Conservation (phyloP, 306 rosid species). For the Quercus wislizeni region DNA sequence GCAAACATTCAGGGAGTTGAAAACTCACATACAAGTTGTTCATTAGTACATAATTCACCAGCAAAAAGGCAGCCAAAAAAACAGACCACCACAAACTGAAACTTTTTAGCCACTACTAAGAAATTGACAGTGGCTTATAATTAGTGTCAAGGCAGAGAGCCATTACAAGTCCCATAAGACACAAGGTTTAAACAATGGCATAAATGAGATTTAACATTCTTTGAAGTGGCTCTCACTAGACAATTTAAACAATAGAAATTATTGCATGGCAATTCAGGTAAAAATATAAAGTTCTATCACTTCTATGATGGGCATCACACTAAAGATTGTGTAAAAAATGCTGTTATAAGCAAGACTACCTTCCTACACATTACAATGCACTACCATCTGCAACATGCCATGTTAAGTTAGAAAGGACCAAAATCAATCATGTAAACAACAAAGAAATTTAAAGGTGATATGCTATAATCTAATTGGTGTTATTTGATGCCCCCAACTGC, state of each 20-base stretch:
- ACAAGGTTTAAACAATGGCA: background rate
- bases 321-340: background rate
- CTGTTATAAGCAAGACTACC: background rate
- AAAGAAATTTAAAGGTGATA: too few relatives aligned
- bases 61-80: conserved; percentile 29
- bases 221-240: too few relatives aligned
- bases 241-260: too few relatives aligned
- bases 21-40: conserved; percentile 71
- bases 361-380: background rate
- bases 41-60: conserved; percentile 52
- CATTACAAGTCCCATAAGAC: background rate
- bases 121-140: background rate
- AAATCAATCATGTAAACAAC: too few relatives aligned
- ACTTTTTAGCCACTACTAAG: background rate
- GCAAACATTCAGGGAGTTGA: conserved; percentile 97
- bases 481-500: too few relatives aligned
- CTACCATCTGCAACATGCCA: too few relatives aligned
- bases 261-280: background rate
- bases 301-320: background rate
- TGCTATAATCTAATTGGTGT: too few relatives aligned
- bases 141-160: background rate
- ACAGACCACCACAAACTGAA: conserved; percentile 7
- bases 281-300: background rate
- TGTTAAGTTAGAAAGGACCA: too few relatives aligned
- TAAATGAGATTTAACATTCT: too few relatives aligned